Evolutionary conservation across 2,329 filamentous ascomycete species (phyloP).

Genomic region (Clarireedia paspali): DNA sequence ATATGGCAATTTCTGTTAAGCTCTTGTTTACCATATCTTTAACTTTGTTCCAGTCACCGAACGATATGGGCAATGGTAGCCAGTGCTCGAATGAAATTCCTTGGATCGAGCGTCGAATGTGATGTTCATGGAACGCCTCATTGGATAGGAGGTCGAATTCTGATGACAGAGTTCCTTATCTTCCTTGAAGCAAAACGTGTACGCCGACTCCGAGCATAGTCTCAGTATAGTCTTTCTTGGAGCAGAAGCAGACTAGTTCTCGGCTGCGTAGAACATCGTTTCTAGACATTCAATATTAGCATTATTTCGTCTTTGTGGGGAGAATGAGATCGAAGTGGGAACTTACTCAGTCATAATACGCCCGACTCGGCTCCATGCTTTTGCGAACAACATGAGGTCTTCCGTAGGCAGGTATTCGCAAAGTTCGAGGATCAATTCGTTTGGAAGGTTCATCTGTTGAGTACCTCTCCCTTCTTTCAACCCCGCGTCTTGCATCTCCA

Average conservation of each 20-base stretch:
- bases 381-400: slow-evolving; percentile 16
- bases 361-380: slow-evolving; percentile 16
- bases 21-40: background rate
- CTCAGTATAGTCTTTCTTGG: slow-evolving; percentile 35
- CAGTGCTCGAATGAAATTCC: slow-evolving; percentile 35
- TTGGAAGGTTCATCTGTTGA: slow-evolving; percentile 26
- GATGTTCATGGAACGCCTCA: slow-evolving; percentile 32
- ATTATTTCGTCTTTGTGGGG: background rate
- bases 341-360: slow-evolving; percentile 8
- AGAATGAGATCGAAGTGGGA: too few relatives aligned
- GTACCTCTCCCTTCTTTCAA: background rate
- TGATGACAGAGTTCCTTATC: slow-evolving; percentile 24
- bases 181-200: background rate
- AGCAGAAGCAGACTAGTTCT: slow-evolving; percentile 40
- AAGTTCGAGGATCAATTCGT: slow-evolving; percentile 35
- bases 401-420: slow-evolving; percentile 27
- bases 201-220: slow-evolving; percentile 39
- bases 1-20: slow-evolving; percentile 17
- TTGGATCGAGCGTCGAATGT: slow-evolving; percentile 36
- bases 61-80: slow-evolving; percentile 36
- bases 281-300: background rate
- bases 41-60: background rate
- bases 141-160: slow-evolving; percentile 43
- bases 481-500: too few relatives aligned
- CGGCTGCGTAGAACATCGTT: slow-evolving; percentile 27